Evolutionary conservation across 2,329 filamentous ascomycete species (phyloP).

Genomic region (Penicillium sp.): DNA sequence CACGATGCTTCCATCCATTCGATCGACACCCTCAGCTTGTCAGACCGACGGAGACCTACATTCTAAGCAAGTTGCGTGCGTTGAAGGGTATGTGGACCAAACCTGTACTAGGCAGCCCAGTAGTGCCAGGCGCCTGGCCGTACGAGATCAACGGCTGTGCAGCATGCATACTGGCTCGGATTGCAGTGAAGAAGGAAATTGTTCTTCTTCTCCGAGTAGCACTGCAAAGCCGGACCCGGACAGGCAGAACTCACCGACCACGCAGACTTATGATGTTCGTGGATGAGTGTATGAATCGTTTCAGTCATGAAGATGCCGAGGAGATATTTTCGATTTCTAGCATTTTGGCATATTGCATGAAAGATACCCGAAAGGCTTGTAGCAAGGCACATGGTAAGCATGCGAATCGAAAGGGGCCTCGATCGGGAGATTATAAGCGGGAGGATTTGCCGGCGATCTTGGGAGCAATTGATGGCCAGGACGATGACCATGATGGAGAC

Average conservation of each 20-base stretch:
- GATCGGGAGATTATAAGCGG: not conserved
- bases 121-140: constrained; percentile 7
- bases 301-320: constrained; percentile 1
- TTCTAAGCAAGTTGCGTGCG: constrained; percentile 23
- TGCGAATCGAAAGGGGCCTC: not conserved
- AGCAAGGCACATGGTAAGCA: constrained; percentile 8
- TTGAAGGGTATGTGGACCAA: constrained; percentile 36
- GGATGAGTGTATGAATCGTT: constrained; percentile 27
- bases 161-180: constrained; percentile 38
- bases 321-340: constrained; percentile 15
- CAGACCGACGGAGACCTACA: constrained; percentile 5
- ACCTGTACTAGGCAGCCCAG: not conserved
- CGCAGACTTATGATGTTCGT: constrained; percentile 32
- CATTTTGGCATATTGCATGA: constrained; percentile 19
- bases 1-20: constrained; percentile 20
- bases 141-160: constrained; percentile 37
- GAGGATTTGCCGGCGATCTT: not conserved
- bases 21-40: constrained; percentile 18
- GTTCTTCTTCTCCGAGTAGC: constrained; percentile 32
- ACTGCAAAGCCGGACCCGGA: constrained; percentile 33
- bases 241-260: constrained; percentile 16
- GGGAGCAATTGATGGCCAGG: not conserved
- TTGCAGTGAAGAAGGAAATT: constrained; percentile 25
- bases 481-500: not conserved
- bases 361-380: constrained; percentile 19